Conservation (phyloP, 345 rosid species). For the Gossypium australe region DNA sequence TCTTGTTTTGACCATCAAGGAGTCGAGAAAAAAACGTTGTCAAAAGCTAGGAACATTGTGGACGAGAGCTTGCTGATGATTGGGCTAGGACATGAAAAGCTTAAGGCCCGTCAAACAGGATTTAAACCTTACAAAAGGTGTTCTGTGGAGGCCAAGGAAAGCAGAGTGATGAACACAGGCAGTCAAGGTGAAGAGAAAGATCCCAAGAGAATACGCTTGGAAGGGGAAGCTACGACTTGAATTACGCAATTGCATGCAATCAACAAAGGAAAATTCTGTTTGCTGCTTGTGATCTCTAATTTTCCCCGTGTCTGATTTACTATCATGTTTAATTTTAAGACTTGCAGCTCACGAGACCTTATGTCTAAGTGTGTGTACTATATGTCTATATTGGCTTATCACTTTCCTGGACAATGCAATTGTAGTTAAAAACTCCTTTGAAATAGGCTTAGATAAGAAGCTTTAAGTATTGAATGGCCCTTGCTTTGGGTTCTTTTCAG, state of each 20-base stretch:
- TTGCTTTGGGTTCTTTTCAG: constrained; percentile 8
- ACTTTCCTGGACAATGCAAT: constrained; percentile 24
- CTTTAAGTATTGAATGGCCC: constrained; percentile 21
- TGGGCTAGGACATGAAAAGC: constrained; percentile 51
- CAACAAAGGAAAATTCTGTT: constrained; percentile 27
- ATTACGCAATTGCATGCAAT: constrained; percentile 24
- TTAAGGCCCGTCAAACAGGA: constrained; percentile 61
- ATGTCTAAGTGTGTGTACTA: constrained; percentile 35
- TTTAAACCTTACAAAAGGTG: constrained; percentile 95
- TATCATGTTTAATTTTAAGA: constrained; percentile 26
- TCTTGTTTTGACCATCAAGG: constrained; percentile 26
- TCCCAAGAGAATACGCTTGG: constrained; percentile 82
- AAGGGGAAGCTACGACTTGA: constrained; percentile 58
- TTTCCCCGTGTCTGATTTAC: constrained; percentile 16
- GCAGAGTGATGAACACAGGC: constrained; percentile 30
- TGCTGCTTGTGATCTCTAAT: constrained; percentile 24
- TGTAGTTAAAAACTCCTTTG: constrained; percentile 18
- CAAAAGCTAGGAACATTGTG: constrained; percentile 21
- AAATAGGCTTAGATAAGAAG: constrained; percentile 23
- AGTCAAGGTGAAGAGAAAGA: constrained; percentile 61
- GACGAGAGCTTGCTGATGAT: constrained; percentile 44
- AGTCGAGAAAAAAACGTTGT: constrained; percentile 29
- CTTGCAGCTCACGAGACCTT: constrained; percentile 36
- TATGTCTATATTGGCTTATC: constrained; percentile 29
- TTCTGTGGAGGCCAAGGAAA: constrained; percentile 70